Conservation (phyloP, 495 filamentous ascomycete genomes). For the Hypoxylon fuscum region DNA sequence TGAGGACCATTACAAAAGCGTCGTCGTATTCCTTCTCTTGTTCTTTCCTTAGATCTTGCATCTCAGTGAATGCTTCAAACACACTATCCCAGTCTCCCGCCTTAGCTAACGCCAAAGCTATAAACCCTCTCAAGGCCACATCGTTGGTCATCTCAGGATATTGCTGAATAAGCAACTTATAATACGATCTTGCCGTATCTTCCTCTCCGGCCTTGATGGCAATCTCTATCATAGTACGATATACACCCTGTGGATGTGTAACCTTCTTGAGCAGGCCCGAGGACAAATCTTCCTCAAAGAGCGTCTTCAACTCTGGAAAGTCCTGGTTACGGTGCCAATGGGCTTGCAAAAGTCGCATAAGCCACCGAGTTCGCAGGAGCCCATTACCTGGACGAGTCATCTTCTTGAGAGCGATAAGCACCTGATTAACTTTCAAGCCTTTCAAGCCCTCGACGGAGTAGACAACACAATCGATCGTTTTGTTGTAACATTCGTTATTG, state of each 20-base stretch:
- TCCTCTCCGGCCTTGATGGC: constrained; percentile 48
- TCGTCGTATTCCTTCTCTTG: constrained; percentile 33
- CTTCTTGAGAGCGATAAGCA: constrained; percentile 38
- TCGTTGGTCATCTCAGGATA: constrained; percentile 37
- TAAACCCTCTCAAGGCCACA: constrained; percentile 45
- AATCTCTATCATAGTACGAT: constrained; percentile 52
- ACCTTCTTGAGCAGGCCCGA: constrained; percentile 32
- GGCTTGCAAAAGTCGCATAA: constrained; percentile 43
- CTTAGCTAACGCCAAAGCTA: constrained; percentile 52
- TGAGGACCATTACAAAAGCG: constrained; percentile 56
- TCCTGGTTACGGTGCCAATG: constrained; percentile 43
- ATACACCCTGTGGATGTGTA: constrained; percentile 37
- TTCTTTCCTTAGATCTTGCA: constrained; percentile 33
- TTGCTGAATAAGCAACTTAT: constrained; percentile 24
- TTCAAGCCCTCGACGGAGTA: constrained; percentile 40
- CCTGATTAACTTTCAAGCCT: constrained; percentile 33
- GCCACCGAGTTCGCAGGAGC: constrained; percentile 44
- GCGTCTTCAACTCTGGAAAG: constrained; percentile 31
- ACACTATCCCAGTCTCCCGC: constrained; percentile 58
- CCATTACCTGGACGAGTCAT: constrained; percentile 21
- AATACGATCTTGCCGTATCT: constrained; percentile 41
- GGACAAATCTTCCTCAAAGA: constrained; percentile 41
- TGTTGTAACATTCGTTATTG: constrained; percentile 17
- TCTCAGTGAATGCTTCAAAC: constrained; percentile 45
- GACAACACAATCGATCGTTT: constrained; percentile 41